Conservation (phyloP, 805 yeast species). For the Candida jianshihensis region DNA sequence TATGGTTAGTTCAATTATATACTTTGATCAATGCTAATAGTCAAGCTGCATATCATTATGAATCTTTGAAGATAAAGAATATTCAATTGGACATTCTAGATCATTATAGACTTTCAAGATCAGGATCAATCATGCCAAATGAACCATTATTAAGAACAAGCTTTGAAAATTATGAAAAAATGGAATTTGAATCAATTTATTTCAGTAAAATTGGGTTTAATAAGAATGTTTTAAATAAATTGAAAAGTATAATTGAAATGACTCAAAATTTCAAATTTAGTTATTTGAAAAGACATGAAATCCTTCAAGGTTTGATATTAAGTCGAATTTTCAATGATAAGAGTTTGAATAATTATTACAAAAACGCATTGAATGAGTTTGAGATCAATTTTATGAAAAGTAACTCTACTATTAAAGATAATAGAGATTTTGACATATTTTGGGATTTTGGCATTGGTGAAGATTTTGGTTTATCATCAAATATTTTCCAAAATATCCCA, state of each 20-base stretch:
- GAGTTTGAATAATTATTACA: constrained; percentile 20
- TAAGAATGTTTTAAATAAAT: constrained; percentile 54
- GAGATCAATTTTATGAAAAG: constrained; percentile 1
- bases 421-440: constrained; percentile 50
- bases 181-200: constrained; percentile 42
- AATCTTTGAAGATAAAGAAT: constrained; percentile 56
- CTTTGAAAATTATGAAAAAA: constrained; percentile 46
- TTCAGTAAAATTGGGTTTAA: constrained; percentile 49
- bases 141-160: constrained; percentile 31
- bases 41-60: constrained; percentile 44
- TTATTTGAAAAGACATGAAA: constrained; percentile 17
- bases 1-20: constrained; percentile 68
- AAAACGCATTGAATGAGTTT: constrained; percentile 18
- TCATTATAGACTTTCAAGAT: constrained; percentile 43
- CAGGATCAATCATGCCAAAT: constrained; percentile 39
- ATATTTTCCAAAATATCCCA: constrained; percentile 9
- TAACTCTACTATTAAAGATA: constrained; percentile 34
- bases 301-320: constrained; percentile 22
- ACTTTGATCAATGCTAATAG: constrained; percentile 47
- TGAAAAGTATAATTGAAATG: constrained; percentile 60
- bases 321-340: constrained; percentile 25
- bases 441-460: constrained; percentile 44
- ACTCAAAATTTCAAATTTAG: constrained; percentile 46
- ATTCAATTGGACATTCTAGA: constrained; percentile 70
- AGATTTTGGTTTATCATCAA: constrained; percentile 7